A percentile compares a stretch with the other conserved stretches of the same genome.
These are phyloP conservation scores for Aristolochia californica DNA, from an alignment of 164 flowering plant species.

Conservation along the genomic window DNA sequence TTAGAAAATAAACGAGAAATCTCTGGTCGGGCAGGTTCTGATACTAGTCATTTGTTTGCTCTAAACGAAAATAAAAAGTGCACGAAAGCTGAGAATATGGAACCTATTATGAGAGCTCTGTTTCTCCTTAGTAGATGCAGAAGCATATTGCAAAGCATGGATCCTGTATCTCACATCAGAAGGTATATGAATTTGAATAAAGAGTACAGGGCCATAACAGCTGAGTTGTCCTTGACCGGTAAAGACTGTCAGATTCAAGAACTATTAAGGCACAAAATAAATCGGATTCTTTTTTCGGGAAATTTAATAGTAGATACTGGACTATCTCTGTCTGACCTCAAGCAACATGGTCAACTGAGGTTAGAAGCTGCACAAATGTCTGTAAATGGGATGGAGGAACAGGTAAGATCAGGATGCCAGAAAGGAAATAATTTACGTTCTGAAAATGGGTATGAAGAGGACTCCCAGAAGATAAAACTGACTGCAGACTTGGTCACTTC, in stretches of 20 bases:
- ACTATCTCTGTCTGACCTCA: not conserved
- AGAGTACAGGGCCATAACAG: not conserved
- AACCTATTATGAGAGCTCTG: constrained; percentile 19
- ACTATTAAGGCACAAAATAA: not conserved
- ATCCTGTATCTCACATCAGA: constrained; percentile 38
- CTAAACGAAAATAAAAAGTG: not conserved
- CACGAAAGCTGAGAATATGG: constrained; percentile 8
- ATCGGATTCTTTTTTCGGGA: not conserved
- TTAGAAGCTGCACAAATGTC: too few relatives aligned
- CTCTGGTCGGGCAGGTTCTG: not conserved
- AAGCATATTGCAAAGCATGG: constrained; percentile 35
- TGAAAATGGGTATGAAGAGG: too few relatives aligned
- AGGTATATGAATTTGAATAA: constrained; percentile 7
- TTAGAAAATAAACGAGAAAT: not conserved
- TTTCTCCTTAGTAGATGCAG: constrained; percentile 39
- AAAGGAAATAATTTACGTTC: too few relatives aligned
- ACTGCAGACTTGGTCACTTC: too few relatives aligned
- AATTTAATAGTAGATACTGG: not conserved
- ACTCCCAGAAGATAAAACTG: too few relatives aligned
- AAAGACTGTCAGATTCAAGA: not conserved
- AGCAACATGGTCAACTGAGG: too few relatives aligned
- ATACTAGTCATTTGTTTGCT: constrained; percentile 18
- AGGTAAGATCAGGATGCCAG: too few relatives aligned
- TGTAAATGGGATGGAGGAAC: too few relatives aligned
- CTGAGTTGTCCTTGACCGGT: not conserved